Conservation (phyloP, 345 rosid species). For the Hibiscus syriacus region DNA sequence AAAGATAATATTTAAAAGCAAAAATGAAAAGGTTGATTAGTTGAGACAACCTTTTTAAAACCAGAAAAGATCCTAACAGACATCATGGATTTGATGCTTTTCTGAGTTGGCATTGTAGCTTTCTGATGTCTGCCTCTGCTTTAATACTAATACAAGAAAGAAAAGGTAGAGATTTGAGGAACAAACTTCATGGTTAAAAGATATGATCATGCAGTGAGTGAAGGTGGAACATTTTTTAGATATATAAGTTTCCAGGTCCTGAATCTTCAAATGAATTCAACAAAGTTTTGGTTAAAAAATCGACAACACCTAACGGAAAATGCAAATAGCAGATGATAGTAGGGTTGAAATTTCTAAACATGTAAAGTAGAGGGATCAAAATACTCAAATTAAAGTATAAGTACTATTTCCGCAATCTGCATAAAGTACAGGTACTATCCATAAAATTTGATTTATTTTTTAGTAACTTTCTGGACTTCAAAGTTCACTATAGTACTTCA, state of each 20-base stretch:
- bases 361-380: too few relatives aligned
- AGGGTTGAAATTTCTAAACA: too few relatives aligned
- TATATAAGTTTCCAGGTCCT: conserved; percentile 8
- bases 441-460: too few relatives aligned
- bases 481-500: neutral
- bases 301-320: too few relatives aligned
- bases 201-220: too few relatives aligned
- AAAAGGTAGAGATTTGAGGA: neutral
- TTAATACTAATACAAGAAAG: conserved; percentile 10
- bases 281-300: neutral
- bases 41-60: conserved; percentile 11
- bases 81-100: conserved; percentile 19
- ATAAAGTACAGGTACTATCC: too few relatives aligned
- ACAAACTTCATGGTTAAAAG: too few relatives aligned
- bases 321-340: too few relatives aligned
- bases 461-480: neutral
- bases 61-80: conserved; percentile 4
- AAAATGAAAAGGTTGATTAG: conserved; percentile 1
- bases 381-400: too few relatives aligned
- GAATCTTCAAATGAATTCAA: neutral
- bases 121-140: conserved; percentile 32
- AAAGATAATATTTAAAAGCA: conserved; percentile 5
- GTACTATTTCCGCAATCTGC: too few relatives aligned
- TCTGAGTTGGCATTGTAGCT: conserved; percentile 32
- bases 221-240: neutral